Evolutionary conservation across 306 rosid species (phyloP).

Genomic region (Dryas octopetala): DNA sequence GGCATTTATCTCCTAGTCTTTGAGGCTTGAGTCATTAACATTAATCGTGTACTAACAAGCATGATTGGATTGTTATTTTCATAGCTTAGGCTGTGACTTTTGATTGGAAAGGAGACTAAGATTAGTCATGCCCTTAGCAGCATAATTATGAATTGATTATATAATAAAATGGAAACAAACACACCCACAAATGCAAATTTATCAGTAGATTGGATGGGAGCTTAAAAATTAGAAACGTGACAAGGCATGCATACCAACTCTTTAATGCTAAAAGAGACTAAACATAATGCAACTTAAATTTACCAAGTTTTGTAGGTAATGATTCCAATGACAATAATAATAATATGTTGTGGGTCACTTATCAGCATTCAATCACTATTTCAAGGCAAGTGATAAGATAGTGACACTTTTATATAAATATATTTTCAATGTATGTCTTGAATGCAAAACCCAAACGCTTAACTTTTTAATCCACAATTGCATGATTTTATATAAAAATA

Average conservation of each 20-base stretch:
- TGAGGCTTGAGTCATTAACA: neutral
- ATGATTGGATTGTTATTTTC: neutral
- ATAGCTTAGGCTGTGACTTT: too few species aligned
- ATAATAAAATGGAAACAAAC: neutral
- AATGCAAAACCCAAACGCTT: too few species aligned
- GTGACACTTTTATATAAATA: neutral
- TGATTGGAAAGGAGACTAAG: too few species aligned
- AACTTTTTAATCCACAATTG: too few species aligned
- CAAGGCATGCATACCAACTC: neutral
- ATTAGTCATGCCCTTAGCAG: neutral
- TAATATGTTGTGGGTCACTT: neutral
- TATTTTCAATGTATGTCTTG: too few species aligned
- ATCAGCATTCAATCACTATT: neutral
- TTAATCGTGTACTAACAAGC: neutral
- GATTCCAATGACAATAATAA: neutral
- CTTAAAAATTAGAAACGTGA: neutral
- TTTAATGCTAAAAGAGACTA: neutral
- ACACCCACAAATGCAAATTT: neutral
- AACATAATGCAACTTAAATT: neutral
- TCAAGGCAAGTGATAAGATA: neutral
- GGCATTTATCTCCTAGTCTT: neutral
- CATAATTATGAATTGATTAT: neutral
- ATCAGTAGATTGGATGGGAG: too few species aligned
- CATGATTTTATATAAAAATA: too few species aligned
- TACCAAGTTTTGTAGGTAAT: neutral